Evolutionary conservation across 208 protist species (phyloP), one percentile per base, ranked within the genome.

Genomic region (Phytomonas sp.): DNA sequence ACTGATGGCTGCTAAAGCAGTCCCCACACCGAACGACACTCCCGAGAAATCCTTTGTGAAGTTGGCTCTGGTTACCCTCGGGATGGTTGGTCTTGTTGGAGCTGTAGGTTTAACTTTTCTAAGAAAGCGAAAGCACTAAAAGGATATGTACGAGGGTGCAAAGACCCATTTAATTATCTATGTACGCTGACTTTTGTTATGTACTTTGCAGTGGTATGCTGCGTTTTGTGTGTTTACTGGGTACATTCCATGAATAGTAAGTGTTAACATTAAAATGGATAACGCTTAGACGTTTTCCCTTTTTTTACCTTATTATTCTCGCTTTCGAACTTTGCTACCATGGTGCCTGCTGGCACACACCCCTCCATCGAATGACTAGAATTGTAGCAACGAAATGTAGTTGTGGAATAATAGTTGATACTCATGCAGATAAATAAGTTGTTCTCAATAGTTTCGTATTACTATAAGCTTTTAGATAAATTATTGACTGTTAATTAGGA

Each of bases 1-100:
- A 63, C 72, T 93, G 75, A 88, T 89, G 61, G 71, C 8, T 31
- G 15, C 64, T 20, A 46, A 46, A 46, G 40, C 40, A 23, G 40
- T 46, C 11, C 40, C 40, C 40, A 46, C 11, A 8, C 40, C 40
- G 15, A 9, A 46, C 40, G 40, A 46, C 1, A 8, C 11, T 46
- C 40, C 40, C 40, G 40, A 46, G 1, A 46, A 46, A 46, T 46
- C 40, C 40, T 17, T 46, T 46, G 40, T 46, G 11, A 46, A 46
- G 40, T 9, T 46, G 2, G 40, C 40, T 46, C 15, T 46, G 40
- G 40, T 46, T 46, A 20, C 40, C 2, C 15, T 46, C 11, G 40
- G 40, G 40, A 20, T 46, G 40, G 15, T 46, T 46, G 15, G 40
- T 46, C 40, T 46, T 46, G 11, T 46, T 17, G 40, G 40, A 46